Percentiles rank a stretch among this genome's conserved stretches.
Evolutionary conservation across 306 rosid genomes (phyloP).

Genomic region (Quercus berberidifolia): DNA sequence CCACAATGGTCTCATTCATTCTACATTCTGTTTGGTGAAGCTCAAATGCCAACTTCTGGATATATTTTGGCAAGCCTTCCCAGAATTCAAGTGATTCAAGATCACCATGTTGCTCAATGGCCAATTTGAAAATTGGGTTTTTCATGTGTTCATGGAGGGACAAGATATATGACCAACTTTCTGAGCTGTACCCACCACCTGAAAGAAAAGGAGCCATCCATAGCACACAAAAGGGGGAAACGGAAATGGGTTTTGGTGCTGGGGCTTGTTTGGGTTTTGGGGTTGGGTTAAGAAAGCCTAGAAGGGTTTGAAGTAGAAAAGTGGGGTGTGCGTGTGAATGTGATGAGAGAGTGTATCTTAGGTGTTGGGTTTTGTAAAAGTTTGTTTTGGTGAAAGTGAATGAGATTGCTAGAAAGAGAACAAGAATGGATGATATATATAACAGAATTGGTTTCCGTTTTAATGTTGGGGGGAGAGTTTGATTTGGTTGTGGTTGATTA

Average conservation of each 20-base stretch:
- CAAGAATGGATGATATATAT: conserved; percentile 35
- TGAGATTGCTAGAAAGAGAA: conserved; percentile 50
- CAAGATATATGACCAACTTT: conserved; percentile 75
- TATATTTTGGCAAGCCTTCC: conserved; percentile 59
- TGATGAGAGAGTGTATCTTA: conserved; percentile 29
- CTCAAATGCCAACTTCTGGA: conserved; percentile 45
- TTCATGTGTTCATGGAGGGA: conserved; percentile 44
- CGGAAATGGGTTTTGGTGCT: conserved; percentile 8
- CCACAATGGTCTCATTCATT: conserved; percentile 62
- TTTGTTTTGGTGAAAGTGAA: conserved; percentile 40
- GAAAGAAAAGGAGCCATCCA: conserved; percentile 96
- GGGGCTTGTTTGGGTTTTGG: conserved; percentile 19
- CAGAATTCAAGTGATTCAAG: conserved; percentile 60
- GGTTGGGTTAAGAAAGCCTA: conserved; percentile 23
- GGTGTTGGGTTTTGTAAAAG: conserved; percentile 36
- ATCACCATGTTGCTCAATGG: conserved; percentile 78
- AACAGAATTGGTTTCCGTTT: conserved; percentile 33
- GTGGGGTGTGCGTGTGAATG: conserved; percentile 5
- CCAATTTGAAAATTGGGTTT: conserved; percentile 45
- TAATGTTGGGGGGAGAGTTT: conserved; percentile 12
- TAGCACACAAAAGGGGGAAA: conserved; percentile 45
- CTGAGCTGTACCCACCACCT: conserved; percentile 88
- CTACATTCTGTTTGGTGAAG: conserved; percentile 50
- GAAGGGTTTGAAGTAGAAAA: conserved; percentile 26
- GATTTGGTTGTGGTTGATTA: conserved; percentile 25